Base-by-base conservation (phyloP, 1,284 basidiomycete species). In the Irpex sp. region DNA sequence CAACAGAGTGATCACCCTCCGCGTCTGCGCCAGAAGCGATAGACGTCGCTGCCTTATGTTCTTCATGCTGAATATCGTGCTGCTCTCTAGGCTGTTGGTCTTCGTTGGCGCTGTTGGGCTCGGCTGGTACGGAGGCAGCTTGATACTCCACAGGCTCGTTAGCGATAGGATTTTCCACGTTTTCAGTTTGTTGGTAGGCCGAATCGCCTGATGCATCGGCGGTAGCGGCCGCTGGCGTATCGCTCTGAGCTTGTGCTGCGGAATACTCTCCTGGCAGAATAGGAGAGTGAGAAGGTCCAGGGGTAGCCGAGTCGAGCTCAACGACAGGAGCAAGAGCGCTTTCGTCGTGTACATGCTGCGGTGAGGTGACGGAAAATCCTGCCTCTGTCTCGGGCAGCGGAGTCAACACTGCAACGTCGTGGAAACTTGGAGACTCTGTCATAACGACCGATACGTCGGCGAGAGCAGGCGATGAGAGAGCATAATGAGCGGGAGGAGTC, bases 31-130 rank as follows among this genome's bases (percentile, higher is more conserved):
- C 33, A 8, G 37, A 9, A 15, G 70, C 69, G 19, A 33, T 33
- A 33, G 31, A 33, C 13, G 9, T 17, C 9, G 49, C 17, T 9
- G 13, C 49, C 49, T 17, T 17, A 26, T 26, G n/a, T 17, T 51
- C 49, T 51, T 51, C 49, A 51, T 21, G 49, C 49, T 51, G 49
- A 4, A 9, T 17, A 9, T 51, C 49, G n/a, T 17, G 60, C 5
- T 59, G 62, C 17, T 59, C 60, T 46, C 67, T 64, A 50, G 65
- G 63, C 59, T 56, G 56, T 21, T 68, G 19, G 31, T 15, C 11
- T 46, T 46, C 43, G 6, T 46, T 46, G 43, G 43, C 43, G 11
- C 1, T 1, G 43, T 17, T 46, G 31, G 31, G 31, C 31, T 6
- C 31, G 31, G 31, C 31, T 33, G 31, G 31, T 33, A 33, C 31